A percentile compares a stretch with the other conserved stretches of the same genome.
Conservation (phyloP, 2,329 filamentous ascomycete species). For the Monosporascus sp. region DNA sequence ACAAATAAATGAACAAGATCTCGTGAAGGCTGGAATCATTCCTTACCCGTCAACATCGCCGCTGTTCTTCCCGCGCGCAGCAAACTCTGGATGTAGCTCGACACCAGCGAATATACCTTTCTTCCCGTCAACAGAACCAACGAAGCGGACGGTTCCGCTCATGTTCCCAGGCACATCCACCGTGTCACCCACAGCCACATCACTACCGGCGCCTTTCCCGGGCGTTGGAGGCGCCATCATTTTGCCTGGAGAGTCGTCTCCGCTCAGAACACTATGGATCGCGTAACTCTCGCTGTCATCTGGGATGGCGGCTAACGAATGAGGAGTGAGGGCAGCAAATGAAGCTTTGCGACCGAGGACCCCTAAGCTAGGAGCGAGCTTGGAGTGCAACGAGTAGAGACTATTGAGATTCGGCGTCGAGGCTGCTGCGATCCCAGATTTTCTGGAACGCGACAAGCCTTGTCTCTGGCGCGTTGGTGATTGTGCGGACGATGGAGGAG, state of each 20-base stretch:
- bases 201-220: conserved; percentile 41
- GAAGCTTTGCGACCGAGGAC: conserved; percentile 64
- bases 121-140: conserved; percentile 83
- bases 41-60: conserved; percentile 91
- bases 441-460: conserved; percentile 38
- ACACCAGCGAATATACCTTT: conserved; percentile 89
- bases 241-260: conserved; percentile 31
- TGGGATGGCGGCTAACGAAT: conserved; percentile 59
- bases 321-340: conserved; percentile 61
- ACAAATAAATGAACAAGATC: conserved; percentile 1
- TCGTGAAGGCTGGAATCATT: background rate
- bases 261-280: conserved; percentile 46
- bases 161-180: conserved; percentile 94
- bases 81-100: conserved; percentile 78
- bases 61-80: conserved; percentile 84
- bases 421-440: conserved; percentile 39
- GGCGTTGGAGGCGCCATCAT: conserved; percentile 51
- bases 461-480: conserved; percentile 18
- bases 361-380: conserved; percentile 36
- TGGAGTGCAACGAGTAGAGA: conserved; percentile 46
- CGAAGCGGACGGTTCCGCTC: conserved; percentile 82
- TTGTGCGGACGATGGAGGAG: background rate
- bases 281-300: conserved; percentile 63
- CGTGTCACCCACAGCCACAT: conserved; percentile 69
- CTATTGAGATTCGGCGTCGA: conserved; percentile 57